Base-by-base conservation (phyloP, 1,284 basidiomycete species). In the Ganoderma lucidum region DNA sequence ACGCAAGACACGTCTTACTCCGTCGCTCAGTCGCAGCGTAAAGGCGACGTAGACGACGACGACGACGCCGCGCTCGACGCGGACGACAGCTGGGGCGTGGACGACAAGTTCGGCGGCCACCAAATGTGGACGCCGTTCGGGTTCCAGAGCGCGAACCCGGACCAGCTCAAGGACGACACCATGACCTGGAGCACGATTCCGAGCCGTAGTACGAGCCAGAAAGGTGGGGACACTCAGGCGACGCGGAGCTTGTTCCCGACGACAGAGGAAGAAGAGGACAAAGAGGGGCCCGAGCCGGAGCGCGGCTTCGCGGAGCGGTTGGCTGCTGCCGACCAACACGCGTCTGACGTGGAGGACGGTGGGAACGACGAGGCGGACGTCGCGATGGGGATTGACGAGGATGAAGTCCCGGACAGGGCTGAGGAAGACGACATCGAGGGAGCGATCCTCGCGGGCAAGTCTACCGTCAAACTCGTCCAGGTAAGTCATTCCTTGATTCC, bases 71-170 rank as follows among this genome's bases (percentile, higher is more conserved):
- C 80, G 53, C 68, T 82, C 41, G 87, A 89, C 66, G 89, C 89
- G 42, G 89, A 92, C 62, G 90, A 92, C 74, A 92, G 90, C 76
- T 93, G 91, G 90, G 89, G 88, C 12, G 80, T 91, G 51, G 88
- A 91, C 55, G 90, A 90, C 70, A 90, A 88, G 74, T 80, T 90
- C 67, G 81, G 83, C 3, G 81, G 83, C 39, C 81, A 86, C 68
- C 79, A 81, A 67, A 81, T 80, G 68, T 93, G 92, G 91, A 87
- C 86, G 37, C 88, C 88, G 58, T 80, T 79, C 66, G 79, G 76
- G 10, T 77, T 80, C 71, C 75, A 74, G 63, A 82, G 80, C 67
- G 73, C 81, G 65, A 76, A 82, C 70, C 59, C 58, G 6, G 69
- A 69, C 30, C 65, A 63, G 35, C 55, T 65, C 45, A 80, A 86